These are phyloP conservation scores for Drechmeria coniospora DNA, from an alignment of 2,329 filamentous ascomycete species.

Conservation along the genomic window DNA sequence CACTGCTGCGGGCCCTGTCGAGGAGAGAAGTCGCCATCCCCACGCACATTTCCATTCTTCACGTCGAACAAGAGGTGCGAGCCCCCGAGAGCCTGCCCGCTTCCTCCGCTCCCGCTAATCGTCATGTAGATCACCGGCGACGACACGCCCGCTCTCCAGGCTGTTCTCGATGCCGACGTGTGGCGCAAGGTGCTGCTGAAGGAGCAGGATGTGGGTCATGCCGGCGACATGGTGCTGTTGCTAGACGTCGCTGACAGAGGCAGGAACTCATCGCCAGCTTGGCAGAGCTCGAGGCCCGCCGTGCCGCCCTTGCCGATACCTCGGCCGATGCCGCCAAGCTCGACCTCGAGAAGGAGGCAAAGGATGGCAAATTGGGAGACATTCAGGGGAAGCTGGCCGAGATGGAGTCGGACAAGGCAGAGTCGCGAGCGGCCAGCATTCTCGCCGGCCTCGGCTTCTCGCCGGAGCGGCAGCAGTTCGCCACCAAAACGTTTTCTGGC, in stretches of 20 bases:
- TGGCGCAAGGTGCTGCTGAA: slow-evolving; percentile 91
- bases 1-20: slow-evolving; percentile 80
- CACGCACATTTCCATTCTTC: slow-evolving; percentile 94
- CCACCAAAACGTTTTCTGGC: slow-evolving; percentile 96
- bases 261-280: slow-evolving; percentile 66
- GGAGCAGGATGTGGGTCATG: slow-evolving; percentile 59
- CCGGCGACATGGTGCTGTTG: slow-evolving; percentile 12
- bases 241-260: slow-evolving; percentile 3
- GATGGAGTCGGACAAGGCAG: slow-evolving; percentile 98
- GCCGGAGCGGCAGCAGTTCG: slow-evolving; percentile 73
- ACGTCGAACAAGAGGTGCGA: slow-evolving; percentile 92
- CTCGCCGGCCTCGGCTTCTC: slow-evolving; percentile 96
- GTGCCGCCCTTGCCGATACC: slow-evolving; percentile 73
- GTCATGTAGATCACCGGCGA: slow-evolving; percentile 65
- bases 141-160: slow-evolving; percentile 86
- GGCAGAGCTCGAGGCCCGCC: slow-evolving; percentile 59
- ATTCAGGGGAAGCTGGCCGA: slow-evolving; percentile 84
- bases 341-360: slow-evolving; percentile 74
- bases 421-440: slow-evolving; percentile 88
- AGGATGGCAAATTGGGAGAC: slow-evolving; percentile 82
- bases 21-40: slow-evolving; percentile 89
- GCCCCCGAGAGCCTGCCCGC: neutral
- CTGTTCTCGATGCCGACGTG: slow-evolving; percentile 91
- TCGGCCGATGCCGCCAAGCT: slow-evolving; percentile 75
- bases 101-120: neutral